Base-by-base conservation (phyloP, 2,329 filamentous ascomycete genomes). In the Pyrenochaeta sp. region DNA sequence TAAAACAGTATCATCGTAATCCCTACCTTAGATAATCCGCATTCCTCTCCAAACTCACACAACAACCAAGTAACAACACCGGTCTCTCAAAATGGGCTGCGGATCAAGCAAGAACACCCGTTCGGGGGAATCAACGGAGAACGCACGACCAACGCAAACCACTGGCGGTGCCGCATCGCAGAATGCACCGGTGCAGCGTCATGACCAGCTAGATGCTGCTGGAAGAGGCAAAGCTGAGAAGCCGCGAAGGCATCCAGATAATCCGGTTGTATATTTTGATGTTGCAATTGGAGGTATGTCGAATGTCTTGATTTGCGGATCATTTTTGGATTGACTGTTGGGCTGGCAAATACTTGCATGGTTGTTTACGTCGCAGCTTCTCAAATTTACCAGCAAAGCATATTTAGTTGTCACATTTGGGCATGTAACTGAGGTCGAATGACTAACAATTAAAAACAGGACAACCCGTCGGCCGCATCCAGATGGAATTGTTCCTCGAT, bases 401-500 rank as follows among this genome's bases (percentile, higher is more conserved):
- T 2, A 12, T 36, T 2, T 13, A 36, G 13, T 10, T 36, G 32
- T 13, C 3, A 13, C 1, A 36, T 36, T 10, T 36, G 32, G 32
- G 32, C 25, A 13, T 7, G 0, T 22, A 42, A 42, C 7, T 22
- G 1, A n/a, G 30, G 8, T 45, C 13, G 36, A 2, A 2, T n/a
- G n/a, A 39, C 36, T 39, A 19, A 39, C 15, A 19, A 19, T 5
- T 19, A 3, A 1, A 3, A 19, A 39, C 28, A 59, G 61, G 61
- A 5, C 46, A 59, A 28, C 89, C 93, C 81, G 73, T 69, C 45
- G 91, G 90, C 73, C 90, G 90, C 76, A 90, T 97, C 84, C 90
- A 86, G 82, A 94, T 96, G 85, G 88, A 88, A 71, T 90, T 97
- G 76, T 96, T 84, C 85, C 85, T 93, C 75, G 85, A 91, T 68